Percentiles rank a stretch among this genome's conserved stretches.
These are phyloP conservation scores for Mucuna pruriens DNA, from an alignment of 306 rosid species.

Conservation along the genomic window DNA sequence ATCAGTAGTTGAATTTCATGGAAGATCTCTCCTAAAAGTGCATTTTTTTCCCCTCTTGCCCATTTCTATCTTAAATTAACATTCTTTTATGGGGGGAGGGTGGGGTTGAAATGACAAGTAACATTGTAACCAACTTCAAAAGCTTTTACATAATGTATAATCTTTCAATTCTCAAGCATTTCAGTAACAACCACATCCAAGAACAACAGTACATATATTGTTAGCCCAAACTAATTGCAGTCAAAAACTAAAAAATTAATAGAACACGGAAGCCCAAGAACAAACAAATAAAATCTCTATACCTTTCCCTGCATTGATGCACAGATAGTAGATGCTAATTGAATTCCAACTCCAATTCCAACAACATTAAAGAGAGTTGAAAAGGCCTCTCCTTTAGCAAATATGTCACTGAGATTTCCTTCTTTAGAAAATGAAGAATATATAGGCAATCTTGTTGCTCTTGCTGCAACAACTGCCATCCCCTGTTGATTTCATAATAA, in stretches of 20 bases:
- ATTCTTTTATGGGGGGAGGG: not conserved
- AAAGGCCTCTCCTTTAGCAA: conserved; percentile 99
- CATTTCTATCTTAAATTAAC: not conserved
- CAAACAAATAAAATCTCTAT: conserved; percentile 29
- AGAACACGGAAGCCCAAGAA: conserved; percentile 14
- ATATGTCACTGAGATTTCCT: conserved; percentile 97
- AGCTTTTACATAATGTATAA: not conserved
- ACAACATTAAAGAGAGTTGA: conserved; percentile 92
- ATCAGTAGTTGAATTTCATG: not conserved
- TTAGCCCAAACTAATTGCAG: not conserved
- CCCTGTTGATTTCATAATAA: conserved; percentile 65
- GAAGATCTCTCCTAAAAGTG: not conserved
- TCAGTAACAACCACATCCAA: conserved; percentile 9
- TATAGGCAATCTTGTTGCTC: conserved; percentile 98
- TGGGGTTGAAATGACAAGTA: not conserved
- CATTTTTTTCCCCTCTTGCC: not conserved
- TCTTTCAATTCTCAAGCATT: conserved; percentile 19
- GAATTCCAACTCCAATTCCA: conserved; percentile 93
- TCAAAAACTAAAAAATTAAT: conserved; percentile 19
- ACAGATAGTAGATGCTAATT: conserved; percentile 91
- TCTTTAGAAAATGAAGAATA: conserved; percentile 98
- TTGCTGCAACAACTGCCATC: conserved; percentile 97
- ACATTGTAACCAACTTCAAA: not conserved
- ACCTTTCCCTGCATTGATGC: conserved; percentile 96
- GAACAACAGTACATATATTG: conserved; percentile 12